These are phyloP conservation scores for Haplographium delicatum DNA, from an alignment of 495 filamentous ascomycete genomes.

Conservation along the genomic window DNA sequence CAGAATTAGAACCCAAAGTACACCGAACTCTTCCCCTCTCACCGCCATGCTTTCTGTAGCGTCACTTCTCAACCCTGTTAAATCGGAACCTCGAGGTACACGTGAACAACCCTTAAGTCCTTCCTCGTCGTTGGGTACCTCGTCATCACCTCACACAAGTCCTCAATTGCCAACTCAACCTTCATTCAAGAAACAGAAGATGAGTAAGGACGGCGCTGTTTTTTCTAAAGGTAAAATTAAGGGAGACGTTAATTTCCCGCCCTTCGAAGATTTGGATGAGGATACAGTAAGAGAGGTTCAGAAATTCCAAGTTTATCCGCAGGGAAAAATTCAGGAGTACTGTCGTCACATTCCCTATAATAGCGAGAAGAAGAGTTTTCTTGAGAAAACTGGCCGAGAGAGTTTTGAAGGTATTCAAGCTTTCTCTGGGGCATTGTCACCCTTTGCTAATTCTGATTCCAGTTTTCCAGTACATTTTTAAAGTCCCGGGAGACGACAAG, in stretches of 20 bases:
- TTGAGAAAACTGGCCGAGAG: slow-evolving; percentile 76
- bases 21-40: slow-evolving; percentile 17
- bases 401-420: slow-evolving; percentile 71
- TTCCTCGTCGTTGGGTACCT: slow-evolving; percentile 19
- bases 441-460: slow-evolving; percentile 14
- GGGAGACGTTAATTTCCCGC: slow-evolving; percentile 61
- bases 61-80: slow-evolving; percentile 56
- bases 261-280: slow-evolving; percentile 57
- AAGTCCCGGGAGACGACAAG: slow-evolving; percentile 58
- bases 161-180: slow-evolving; percentile 25
- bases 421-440: neutral
- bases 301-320: slow-evolving; percentile 59
- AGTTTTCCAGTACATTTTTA: slow-evolving; percentile 95
- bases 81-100: slow-evolving; percentile 20
- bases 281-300: slow-evolving; percentile 48
- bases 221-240: slow-evolving; percentile 52
- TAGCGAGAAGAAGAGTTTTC: slow-evolving; percentile 85
- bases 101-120: slow-evolving; percentile 25
- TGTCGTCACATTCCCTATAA: slow-evolving; percentile 84
- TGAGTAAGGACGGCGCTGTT: slow-evolving; percentile 55
- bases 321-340: slow-evolving; percentile 62
- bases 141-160: slow-evolving; percentile 22
- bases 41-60: slow-evolving; percentile 45
- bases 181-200: slow-evolving; percentile 35
- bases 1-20: slow-evolving; percentile 15